These are phyloP conservation scores for Kuraishia piskuri DNA, from an alignment of 805 yeast species.

Conservation along the genomic window DNA sequence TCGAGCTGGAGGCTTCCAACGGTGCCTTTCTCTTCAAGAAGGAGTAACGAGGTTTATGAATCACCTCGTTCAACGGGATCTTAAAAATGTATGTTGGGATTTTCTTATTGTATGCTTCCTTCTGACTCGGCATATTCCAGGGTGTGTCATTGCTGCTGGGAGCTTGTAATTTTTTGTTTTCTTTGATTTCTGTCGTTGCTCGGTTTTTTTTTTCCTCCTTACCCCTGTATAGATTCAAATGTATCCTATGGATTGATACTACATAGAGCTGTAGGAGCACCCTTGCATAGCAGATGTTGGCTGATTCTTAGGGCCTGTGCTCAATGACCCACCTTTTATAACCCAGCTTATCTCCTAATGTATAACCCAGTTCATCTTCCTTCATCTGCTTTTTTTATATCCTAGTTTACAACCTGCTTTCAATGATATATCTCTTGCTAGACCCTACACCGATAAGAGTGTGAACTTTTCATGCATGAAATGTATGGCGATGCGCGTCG, in stretches of 20 bases:
- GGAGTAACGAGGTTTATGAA: not conserved
- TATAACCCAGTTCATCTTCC: too few species aligned
- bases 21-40: constrained; percentile 3
- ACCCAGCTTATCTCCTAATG: too few species aligned
- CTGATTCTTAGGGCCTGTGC: too few species aligned
- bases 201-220: not conserved
- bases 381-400: too few species aligned
- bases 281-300: too few species aligned
- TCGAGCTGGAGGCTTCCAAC: constrained; percentile 23
- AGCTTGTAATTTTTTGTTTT: not conserved
- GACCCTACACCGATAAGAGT: too few species aligned
- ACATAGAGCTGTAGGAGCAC: too few species aligned
- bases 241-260: not conserved
- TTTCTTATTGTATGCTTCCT: not conserved
- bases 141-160: not conserved
- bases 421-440: too few species aligned
- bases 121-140: not conserved
- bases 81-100: not conserved
- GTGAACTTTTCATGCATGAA: not conserved
- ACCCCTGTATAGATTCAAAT: not conserved
- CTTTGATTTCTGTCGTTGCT: not conserved
- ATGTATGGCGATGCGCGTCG: not conserved
- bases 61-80: not conserved
- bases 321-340: too few species aligned
- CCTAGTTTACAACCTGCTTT: too few species aligned